Conservation (phyloP, 495 filamentous ascomycete species). For the Sordaria brevicollis region DNA sequence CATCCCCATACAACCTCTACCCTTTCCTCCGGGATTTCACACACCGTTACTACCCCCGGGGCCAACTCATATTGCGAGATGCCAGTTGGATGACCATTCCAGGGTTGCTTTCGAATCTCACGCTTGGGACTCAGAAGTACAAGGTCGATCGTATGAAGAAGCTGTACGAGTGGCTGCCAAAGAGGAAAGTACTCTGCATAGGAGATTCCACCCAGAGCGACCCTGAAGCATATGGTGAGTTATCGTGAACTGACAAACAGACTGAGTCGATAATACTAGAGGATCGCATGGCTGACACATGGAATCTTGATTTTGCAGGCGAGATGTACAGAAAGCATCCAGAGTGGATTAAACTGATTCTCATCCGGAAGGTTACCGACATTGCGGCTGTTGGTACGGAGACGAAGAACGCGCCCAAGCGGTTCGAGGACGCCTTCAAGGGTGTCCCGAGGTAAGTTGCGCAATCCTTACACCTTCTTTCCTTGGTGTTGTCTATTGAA, state of each 20-base stretch:
- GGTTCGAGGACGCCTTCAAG: slow-evolving; percentile 80
- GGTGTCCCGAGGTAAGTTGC: slow-evolving; percentile 43
- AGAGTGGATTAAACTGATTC: slow-evolving; percentile 68
- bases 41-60: slow-evolving; percentile 56
- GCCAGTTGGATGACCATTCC: slow-evolving; percentile 78
- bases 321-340: slow-evolving; percentile 40
- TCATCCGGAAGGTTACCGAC: slow-evolving; percentile 73
- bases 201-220: slow-evolving; percentile 90
- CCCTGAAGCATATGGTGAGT: slow-evolving; percentile 79
- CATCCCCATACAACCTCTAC: slow-evolving; percentile 91
- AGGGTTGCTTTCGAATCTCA: slow-evolving; percentile 69
- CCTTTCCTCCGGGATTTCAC: slow-evolving; percentile 73
- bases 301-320: slow-evolving; percentile 4
- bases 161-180: slow-evolving; percentile 65
- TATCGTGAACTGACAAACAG: not conserved
- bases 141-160: slow-evolving; percentile 74
- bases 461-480: not conserved
- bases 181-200: slow-evolving; percentile 68
- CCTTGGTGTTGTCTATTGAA: not conserved
- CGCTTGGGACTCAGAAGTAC: slow-evolving; percentile 73
- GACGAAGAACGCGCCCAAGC: slow-evolving; percentile 57
- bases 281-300: not conserved
- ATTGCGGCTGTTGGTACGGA: slow-evolving; percentile 57
- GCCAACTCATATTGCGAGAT: slow-evolving; percentile 76
- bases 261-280: not conserved